These are phyloP conservation scores for Mycena leptocephala DNA, from an alignment of 768 basidiomycete species.

Conservation along the genomic window DNA sequence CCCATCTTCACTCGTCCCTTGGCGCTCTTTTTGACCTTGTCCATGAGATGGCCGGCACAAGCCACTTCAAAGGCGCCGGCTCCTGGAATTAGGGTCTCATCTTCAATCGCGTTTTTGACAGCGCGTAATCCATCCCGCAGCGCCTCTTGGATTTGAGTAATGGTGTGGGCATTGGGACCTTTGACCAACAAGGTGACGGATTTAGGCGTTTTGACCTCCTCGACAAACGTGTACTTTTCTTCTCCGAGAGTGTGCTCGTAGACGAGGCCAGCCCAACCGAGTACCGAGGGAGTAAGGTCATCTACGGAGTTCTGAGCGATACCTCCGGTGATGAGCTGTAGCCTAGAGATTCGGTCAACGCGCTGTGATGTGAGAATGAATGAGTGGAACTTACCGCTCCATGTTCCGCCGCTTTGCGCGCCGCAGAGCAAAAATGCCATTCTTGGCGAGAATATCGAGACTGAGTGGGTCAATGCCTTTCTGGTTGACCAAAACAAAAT, in stretches of 20 bases:
- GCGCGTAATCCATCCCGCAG: constrained; percentile 96
- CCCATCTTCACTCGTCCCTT: constrained; percentile 98
- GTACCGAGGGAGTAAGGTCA: constrained; percentile 90
- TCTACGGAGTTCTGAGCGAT: constrained; percentile 98
- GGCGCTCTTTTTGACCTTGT: constrained; percentile 85
- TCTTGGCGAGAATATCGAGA: constrained; percentile 96
- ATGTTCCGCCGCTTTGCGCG: constrained; percentile 98
- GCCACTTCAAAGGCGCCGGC: constrained; percentile 98
- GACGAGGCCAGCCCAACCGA: constrained; percentile 98
- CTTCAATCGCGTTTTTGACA: constrained; percentile 97
- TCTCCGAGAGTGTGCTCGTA: constrained; percentile 99
- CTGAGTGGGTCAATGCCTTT: constrained; percentile 99
- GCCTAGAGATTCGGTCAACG: constrained; percentile 56
- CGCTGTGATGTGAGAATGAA: background rate
- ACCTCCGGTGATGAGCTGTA: constrained; percentile 96
- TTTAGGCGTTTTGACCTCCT: constrained; percentile 96
- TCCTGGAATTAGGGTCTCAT: constrained; percentile 91
- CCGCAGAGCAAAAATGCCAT: constrained; percentile 94
- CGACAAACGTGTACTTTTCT: constrained; percentile 98
- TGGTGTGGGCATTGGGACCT: constrained; percentile 97
- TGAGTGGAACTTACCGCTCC: constrained; percentile 84
- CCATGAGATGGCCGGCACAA: constrained; percentile 88
- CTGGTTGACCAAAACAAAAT: constrained; percentile 97
- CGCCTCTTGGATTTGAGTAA: constrained; percentile 97
- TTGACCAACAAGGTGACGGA: constrained; percentile 97